Conservation (phyloP, 2,329 filamentous ascomycete genomes). For the Monosporascus sp. region DNA sequence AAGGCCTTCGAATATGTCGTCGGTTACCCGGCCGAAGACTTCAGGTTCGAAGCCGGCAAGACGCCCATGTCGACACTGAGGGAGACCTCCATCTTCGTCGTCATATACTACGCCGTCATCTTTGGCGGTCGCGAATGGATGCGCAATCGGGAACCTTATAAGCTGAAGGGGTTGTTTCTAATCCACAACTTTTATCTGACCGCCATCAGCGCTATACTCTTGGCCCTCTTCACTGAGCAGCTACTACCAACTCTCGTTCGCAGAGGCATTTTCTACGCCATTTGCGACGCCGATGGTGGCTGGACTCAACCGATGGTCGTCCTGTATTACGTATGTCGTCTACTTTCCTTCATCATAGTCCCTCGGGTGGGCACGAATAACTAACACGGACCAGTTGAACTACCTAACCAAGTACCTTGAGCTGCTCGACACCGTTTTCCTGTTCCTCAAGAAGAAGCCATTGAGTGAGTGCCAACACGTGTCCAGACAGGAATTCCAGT, state of each 20-base stretch:
- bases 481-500: not conserved
- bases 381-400: constrained; percentile 66
- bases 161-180: constrained; percentile 86
- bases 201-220: constrained; percentile 70
- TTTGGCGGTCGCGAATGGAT: constrained; percentile 90
- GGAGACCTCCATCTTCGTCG: constrained; percentile 72
- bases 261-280: constrained; percentile 80
- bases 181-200: constrained; percentile 96
- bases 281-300: constrained; percentile 75
- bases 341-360: not conserved
- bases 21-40: constrained; percentile 81
- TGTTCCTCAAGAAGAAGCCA: constrained; percentile 99
- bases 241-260: constrained; percentile 76
- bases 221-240: constrained; percentile 87
- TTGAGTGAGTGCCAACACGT: constrained; percentile 53
- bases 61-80: constrained; percentile 89
- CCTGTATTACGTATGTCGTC: constrained; percentile 81
- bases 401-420: constrained; percentile 98
- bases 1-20: constrained; percentile 70
- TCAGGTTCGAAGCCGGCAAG: constrained; percentile 72
- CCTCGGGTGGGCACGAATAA: not conserved
- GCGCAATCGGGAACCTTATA: constrained; percentile 78
- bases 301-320: constrained; percentile 93
- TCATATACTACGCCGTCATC: constrained; percentile 88
- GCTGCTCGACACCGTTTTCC: constrained; percentile 89